Conservation (phyloP, 2,329 filamentous ascomycete genomes). For the Hirsutella rhossiliensis region DNA sequence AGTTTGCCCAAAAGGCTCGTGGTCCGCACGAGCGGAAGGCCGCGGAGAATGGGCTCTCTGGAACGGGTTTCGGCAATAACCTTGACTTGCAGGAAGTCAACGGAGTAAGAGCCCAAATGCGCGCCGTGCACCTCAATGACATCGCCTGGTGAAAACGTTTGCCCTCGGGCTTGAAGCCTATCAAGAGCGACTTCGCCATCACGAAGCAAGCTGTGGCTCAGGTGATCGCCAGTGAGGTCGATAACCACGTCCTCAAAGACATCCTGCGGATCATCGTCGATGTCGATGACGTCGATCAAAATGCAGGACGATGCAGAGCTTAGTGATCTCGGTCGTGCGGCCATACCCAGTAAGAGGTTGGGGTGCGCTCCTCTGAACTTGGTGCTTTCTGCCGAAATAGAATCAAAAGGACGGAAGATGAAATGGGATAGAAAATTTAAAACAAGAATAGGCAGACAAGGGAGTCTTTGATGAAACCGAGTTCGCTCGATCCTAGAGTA, state of each 20-base stretch:
- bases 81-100: slow-evolving; percentile 29
- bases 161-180: slow-evolving; percentile 3
- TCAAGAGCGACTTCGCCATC: slow-evolving; percentile 12
- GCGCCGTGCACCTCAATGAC: slow-evolving; percentile 16
- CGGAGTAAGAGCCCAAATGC: slow-evolving; percentile 9
- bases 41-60: slow-evolving; percentile 20
- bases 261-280: background rate
- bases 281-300: slow-evolving; percentile 3
- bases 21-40: slow-evolving; percentile 24
- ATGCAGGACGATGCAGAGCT: slow-evolving; percentile 10
- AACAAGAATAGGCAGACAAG: too few species aligned
- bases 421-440: too few species aligned
- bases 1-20: slow-evolving; percentile 23
- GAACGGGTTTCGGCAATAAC: slow-evolving; percentile 20
- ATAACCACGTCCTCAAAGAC: slow-evolving; percentile 15
- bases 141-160: slow-evolving; percentile 9
- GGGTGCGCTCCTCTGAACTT: too few species aligned
- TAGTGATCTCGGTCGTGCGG: background rate
- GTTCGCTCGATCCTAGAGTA: too few species aligned
- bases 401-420: too few species aligned
- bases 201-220: slow-evolving; percentile 1
- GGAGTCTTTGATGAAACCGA: too few species aligned
- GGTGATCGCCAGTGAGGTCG: slow-evolving; percentile 18
- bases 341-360: background rate
- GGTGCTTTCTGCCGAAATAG: too few species aligned